A percentile compares a stretch with the other conserved stretches of the same genome.
Evolutionary conservation across 768 basidiomycete species (phyloP).

Genomic region (Fomitopsis pulvina): DNA sequence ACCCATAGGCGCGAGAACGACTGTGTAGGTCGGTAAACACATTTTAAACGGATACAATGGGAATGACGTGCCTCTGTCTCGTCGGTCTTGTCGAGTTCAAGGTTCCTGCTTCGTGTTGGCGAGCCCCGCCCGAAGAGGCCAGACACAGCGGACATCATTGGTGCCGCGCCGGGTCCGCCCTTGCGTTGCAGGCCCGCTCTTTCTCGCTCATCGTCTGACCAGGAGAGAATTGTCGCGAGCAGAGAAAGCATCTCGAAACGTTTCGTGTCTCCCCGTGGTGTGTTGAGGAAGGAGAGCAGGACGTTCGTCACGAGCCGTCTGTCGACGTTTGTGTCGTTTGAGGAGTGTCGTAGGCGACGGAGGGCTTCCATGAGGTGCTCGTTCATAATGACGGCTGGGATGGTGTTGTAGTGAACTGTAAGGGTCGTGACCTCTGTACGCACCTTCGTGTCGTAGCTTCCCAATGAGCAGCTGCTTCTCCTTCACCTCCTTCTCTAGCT

Average conservation of each 20-base stretch:
- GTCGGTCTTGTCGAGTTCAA: constrained; percentile 72
- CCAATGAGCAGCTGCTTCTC: constrained; percentile 95
- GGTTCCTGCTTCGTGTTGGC: constrained; percentile 29
- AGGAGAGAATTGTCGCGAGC: constrained; percentile 83
- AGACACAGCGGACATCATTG: constrained; percentile 9
- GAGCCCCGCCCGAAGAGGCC: constrained; percentile 26
- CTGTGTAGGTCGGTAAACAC: constrained; percentile 31
- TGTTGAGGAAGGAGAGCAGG: constrained; percentile 81
- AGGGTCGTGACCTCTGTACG: constrained; percentile 14
- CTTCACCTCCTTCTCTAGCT: constrained; percentile 85
- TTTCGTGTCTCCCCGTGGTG: constrained; percentile 88
- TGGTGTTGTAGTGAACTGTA: not conserved
- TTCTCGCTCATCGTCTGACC: constrained; percentile 88
- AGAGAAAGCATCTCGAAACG: constrained; percentile 95
- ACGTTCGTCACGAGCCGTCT: constrained; percentile 92
- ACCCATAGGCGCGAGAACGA: constrained; percentile 98
- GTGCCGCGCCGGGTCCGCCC: constrained; percentile 12
- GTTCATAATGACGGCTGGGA: constrained; percentile 87
- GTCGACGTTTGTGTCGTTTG: constrained; percentile 85
- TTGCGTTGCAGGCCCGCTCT: constrained; percentile 79
- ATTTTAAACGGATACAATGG: not conserved
- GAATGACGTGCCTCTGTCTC: constrained; percentile 64
- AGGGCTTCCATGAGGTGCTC: constrained; percentile 97
- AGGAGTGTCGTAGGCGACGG: constrained; percentile 83
- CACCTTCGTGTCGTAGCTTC: constrained; percentile 93